Conservation (phyloP, 139 green algal species). For the Chlorella sp. region DNA sequence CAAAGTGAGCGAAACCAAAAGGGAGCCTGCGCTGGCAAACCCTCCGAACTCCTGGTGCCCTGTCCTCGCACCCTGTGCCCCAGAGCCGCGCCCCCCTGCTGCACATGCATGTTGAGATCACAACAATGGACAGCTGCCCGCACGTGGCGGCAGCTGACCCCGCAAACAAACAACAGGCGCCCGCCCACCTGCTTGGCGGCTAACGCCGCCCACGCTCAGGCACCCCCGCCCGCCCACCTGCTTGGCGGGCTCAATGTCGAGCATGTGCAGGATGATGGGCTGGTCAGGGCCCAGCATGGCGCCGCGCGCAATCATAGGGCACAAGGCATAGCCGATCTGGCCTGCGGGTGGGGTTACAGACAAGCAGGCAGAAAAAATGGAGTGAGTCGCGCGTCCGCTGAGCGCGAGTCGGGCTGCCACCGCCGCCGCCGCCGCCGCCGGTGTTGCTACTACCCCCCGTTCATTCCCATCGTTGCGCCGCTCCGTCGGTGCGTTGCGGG, state of each 20-base stretch:
- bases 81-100: neutral
- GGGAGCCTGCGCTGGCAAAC: too few relatives aligned
- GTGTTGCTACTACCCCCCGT: neutral
- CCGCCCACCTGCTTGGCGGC: too few relatives aligned
- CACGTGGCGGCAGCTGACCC: too few relatives aligned
- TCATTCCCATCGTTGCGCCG: neutral
- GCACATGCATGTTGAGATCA: neutral
- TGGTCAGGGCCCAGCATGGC: constrained; percentile 86
- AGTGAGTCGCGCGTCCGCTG: neutral
- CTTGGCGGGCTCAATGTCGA: constrained; percentile 90
- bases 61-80: too few relatives aligned
- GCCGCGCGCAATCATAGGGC: constrained; percentile 83
- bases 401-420: neutral
- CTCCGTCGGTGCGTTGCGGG: neutral
- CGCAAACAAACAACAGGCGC: too few relatives aligned
- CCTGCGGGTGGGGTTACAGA: constrained; percentile 54
- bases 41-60: too few relatives aligned
- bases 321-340: constrained; percentile 94
- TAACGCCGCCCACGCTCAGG: neutral
- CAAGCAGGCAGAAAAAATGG: neutral
- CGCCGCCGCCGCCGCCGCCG: neutral
- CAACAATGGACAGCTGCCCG: too few relatives aligned
- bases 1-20: too few relatives aligned
- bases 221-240: neutral
- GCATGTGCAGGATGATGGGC: constrained; percentile 91